phyloP scores from a whole-genome alignment of 208 protist species.

The Leishmania mexicana region DNA sequence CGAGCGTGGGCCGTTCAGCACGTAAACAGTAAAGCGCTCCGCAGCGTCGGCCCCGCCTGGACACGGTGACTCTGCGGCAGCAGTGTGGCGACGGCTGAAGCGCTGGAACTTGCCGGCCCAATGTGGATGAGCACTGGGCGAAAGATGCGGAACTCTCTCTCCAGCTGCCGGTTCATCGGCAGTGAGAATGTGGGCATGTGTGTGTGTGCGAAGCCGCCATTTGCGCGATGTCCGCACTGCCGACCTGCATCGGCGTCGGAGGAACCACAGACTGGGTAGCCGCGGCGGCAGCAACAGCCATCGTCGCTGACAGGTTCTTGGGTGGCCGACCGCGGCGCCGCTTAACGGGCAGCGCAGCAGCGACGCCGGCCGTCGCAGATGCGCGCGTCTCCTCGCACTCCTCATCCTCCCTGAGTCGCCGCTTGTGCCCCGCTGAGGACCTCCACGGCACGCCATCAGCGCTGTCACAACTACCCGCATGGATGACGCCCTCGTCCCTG shows the following conservation, averaged over 20 bases:
- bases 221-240: too few species aligned
- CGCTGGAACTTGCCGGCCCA: slow-evolving; percentile 50
- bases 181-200: slow-evolving; percentile 12
- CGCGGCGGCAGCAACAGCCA: slow-evolving; percentile 3
- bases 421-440: too few species aligned
- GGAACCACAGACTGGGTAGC: neutral
- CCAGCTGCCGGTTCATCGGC: slow-evolving; percentile 17
- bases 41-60: neutral
- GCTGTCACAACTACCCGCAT: too few species aligned
- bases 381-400: too few species aligned
- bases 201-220: neutral
- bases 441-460: too few species aligned
- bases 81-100: slow-evolving; percentile 28
- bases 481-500: too few species aligned
- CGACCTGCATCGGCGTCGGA: too few species aligned
- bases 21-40: slow-evolving; percentile 38
- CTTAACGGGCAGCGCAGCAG: neutral
- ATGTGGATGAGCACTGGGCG: slow-evolving; percentile 53
- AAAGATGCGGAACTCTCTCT: slow-evolving; percentile 8
- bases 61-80: too few species aligned
- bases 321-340: slow-evolving; percentile 25
- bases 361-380: neutral
- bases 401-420: too few species aligned
- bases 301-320: slow-evolving; percentile 21
- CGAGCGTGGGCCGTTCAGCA: slow-evolving; percentile 46